Evolutionary conservation across 1,139 yeast genomes (phyloP).

Genomic region (Spencermartinsiella ligniputridi): DNA sequence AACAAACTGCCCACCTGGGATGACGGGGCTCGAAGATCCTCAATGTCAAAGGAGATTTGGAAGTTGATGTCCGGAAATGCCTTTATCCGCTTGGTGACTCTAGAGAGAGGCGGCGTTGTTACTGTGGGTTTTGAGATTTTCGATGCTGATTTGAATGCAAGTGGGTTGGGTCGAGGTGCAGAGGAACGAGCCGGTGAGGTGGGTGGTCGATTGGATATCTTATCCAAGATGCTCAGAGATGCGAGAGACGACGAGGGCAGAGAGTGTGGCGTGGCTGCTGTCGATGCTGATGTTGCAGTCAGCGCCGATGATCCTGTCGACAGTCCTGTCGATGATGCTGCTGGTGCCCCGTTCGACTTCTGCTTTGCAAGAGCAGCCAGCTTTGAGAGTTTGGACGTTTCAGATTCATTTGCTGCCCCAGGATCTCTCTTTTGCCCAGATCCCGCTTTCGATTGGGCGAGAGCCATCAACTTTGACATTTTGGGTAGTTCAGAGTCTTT

Average conservation of each 20-base stretch:
- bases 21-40: slow-evolving; percentile 3
- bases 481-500: slow-evolving; percentile 1
- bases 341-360: slow-evolving; percentile 26
- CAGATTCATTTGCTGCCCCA: neutral
- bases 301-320: too few relatives aligned
- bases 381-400: slow-evolving; percentile 32
- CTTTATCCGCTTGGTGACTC: slow-evolving; percentile 6
- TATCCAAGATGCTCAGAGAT: slow-evolving; percentile 3
- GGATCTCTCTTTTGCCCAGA: too few relatives aligned
- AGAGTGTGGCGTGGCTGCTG: neutral
- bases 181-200: neutral
- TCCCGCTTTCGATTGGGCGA: slow-evolving; percentile 8
- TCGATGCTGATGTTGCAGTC: neutral
- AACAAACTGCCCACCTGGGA: slow-evolving; percentile 12
- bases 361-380: slow-evolving; percentile 48
- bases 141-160: neutral
- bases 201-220: neutral
- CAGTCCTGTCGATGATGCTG: neutral
- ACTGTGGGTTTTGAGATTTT: neutral
- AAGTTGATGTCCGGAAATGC: slow-evolving; percentile 18
- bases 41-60: slow-evolving; percentile 7
- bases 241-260: neutral
- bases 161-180: neutral
- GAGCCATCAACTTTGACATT: slow-evolving; percentile 5
- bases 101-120: neutral